These are phyloP conservation scores for Decorospora gaudefroyi DNA, from an alignment of 2,329 filamentous ascomycete species.

Conservation along the genomic window DNA sequence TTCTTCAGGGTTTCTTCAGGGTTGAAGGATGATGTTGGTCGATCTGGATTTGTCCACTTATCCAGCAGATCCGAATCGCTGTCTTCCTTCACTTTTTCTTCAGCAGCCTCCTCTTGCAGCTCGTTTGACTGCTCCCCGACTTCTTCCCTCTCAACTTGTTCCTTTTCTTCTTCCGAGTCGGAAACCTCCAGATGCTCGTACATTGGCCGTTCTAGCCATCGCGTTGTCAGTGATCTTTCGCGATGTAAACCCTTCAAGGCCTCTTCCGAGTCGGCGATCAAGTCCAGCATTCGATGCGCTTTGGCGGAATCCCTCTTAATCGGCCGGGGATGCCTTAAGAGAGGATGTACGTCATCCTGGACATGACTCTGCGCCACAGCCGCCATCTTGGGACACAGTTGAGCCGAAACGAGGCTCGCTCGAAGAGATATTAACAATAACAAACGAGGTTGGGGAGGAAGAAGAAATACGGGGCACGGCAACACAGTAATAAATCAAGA, in stretches of 20 bases:
- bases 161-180: conserved; percentile 20
- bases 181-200: conserved; percentile 28
- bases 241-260: conserved; percentile 22
- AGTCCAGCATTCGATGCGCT: conserved; percentile 33
- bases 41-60: conserved; percentile 27
- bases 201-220: conserved; percentile 36
- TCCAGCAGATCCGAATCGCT: conserved; percentile 18
- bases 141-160: conserved; percentile 8
- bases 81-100: conserved; percentile 4
- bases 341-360: conserved; percentile 29
- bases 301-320: conserved; percentile 35
- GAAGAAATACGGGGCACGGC: conserved; percentile 16
- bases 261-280: conserved; percentile 32
- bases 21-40: conserved; percentile 22
- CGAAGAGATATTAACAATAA: conserved; percentile 12
- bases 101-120: neutral
- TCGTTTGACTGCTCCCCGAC: neutral
- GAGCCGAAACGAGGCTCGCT: conserved; percentile 10
- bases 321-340: conserved; percentile 32
- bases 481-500: conserved; percentile 24
- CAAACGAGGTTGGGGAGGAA: conserved; percentile 11
- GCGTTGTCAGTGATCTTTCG: conserved; percentile 33
- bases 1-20: conserved; percentile 21
- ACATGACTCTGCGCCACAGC: conserved; percentile 28
- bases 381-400: conserved; percentile 16